These are phyloP conservation scores for Colletotrichum sp. DNA, from an alignment of 2,329 filamentous ascomycete genomes.

Conservation along the genomic window DNA sequence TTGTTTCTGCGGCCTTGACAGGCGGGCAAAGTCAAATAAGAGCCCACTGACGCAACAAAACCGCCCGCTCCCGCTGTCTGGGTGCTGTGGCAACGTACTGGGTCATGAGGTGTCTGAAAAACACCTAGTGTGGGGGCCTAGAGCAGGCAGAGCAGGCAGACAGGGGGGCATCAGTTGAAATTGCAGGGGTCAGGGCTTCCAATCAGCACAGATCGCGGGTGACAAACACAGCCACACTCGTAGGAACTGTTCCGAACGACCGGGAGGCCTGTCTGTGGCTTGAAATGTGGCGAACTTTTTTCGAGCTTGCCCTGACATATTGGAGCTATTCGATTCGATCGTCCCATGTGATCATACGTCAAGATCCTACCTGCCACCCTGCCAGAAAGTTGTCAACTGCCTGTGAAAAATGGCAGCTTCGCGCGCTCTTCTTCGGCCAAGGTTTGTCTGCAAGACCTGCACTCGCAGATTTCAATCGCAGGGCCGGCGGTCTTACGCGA, in stretches of 20 bases:
- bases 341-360: not conserved
- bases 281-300: conserved; percentile 4
- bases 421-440: conserved; percentile 30
- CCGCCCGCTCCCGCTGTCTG: conserved; percentile 33
- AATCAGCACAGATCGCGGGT: not conserved
- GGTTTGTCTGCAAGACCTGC: conserved; percentile 54
- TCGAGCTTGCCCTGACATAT: not conserved
- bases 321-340: not conserved
- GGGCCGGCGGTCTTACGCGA: conserved; percentile 27
- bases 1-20: conserved; percentile 17
- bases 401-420: not conserved
- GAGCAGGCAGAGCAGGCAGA: not conserved
- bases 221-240: not conserved
- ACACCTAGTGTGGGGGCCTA: conserved; percentile 14
- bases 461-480: conserved; percentile 41
- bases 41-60: conserved; percentile 36
- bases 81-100: conserved; percentile 38
- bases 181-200: not conserved
- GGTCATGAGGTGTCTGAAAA: conserved; percentile 16
- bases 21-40: conserved; percentile 8
- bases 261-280: not conserved
- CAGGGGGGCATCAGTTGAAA: not conserved
- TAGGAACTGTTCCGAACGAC: not conserved
- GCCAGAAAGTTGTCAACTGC: not conserved
- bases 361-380: not conserved